Evolutionary conservation across 140 eudicot species (phyloP).

Genomic region (Senecio squalidus): DNA sequence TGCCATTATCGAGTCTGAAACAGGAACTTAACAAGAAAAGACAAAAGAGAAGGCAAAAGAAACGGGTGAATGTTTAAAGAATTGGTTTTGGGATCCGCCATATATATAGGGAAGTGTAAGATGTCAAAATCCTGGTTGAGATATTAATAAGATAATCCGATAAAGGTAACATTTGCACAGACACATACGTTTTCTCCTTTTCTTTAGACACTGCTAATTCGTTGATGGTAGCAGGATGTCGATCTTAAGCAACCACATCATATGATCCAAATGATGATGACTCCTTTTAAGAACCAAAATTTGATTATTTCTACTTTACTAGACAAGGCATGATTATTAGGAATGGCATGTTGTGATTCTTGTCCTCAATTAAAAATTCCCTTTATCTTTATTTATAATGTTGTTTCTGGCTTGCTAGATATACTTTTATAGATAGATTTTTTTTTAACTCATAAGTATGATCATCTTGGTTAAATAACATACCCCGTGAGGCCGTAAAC

Average conservation of each 20-base stretch:
- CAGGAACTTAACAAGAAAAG: neutral
- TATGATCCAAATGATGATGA: slow-evolving; percentile 32
- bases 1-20: slow-evolving; percentile 17
- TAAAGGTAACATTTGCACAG: slow-evolving; percentile 23
- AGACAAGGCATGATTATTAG: slow-evolving; percentile 27
- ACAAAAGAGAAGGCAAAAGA: neutral
- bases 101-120: slow-evolving; percentile 20
- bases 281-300: slow-evolving; percentile 14
- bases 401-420: slow-evolving; percentile 15
- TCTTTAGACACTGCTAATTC: too few species aligned
- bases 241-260: slow-evolving; percentile 29
- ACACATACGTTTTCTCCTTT: slow-evolving; percentile 5
- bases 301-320: slow-evolving; percentile 24
- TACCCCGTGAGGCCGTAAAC: slow-evolving; percentile 12
- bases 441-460: slow-evolving; percentile 6
- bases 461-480: neutral
- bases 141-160: too few species aligned
- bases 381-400: slow-evolving; percentile 17
- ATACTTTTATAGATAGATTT: neutral
- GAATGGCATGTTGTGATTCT: slow-evolving; percentile 25
- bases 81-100: slow-evolving; percentile 16
- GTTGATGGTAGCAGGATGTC: slow-evolving; percentile 7
- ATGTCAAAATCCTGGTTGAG: too few species aligned
- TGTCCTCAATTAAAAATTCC: too few species aligned
- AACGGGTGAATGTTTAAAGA: slow-evolving; percentile 9